These are phyloP conservation scores for Juglanconis juglandina DNA, from an alignment of 2,329 filamentous ascomycete species.

Conservation along the genomic window DNA sequence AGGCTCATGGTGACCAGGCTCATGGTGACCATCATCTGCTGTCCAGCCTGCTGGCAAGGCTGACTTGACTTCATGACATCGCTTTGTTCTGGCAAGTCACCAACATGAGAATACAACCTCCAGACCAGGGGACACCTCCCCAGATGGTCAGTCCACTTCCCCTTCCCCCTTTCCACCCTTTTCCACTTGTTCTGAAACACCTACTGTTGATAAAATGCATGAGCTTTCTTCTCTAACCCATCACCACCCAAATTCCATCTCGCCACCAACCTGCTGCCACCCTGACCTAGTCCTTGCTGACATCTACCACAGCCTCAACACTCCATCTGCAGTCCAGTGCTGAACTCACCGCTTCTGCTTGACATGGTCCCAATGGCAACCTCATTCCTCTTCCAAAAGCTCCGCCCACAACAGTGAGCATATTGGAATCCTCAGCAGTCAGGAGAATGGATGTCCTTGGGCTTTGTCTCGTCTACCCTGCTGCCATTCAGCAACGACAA, in stretches of 20 bases:
- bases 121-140: not conserved
- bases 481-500: not conserved
- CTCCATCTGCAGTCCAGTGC: no score
- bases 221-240: constrained; percentile 30
- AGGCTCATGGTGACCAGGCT: no score
- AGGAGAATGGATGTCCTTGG: not conserved
- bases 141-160: not conserved
- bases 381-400: no score
- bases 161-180: constrained; percentile 20
- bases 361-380: not conserved
- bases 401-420: no score
- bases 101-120: not conserved
- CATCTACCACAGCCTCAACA: not conserved
- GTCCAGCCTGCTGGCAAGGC: not conserved
- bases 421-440: no score
- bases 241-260: constrained; percentile 1
- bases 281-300: not conserved
- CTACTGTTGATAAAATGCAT: constrained; percentile 42
- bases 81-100: not conserved
- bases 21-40: no score
- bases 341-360: not conserved
- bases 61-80: not conserved
- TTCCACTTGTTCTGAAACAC: constrained; percentile 52
- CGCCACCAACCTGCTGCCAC: not conserved
- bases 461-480: not conserved